Percentiles rank a stretch among this genome's conserved stretches.
Conservation (phyloP, 1,139 yeast species). For the Saccharomyces hybrid region DNA sequence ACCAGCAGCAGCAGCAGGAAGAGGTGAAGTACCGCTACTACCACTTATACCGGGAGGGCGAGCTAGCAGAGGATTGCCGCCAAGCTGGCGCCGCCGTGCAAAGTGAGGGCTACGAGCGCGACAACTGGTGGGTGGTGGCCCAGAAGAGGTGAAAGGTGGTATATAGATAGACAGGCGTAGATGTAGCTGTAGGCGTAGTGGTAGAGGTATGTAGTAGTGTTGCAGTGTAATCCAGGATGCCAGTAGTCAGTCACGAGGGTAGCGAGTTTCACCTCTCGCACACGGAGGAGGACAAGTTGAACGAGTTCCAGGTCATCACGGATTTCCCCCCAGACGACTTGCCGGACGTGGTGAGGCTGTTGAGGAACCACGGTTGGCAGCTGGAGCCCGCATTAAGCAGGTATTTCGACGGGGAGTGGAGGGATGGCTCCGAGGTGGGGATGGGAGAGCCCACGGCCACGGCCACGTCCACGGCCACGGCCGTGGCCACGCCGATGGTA, state of each 20-base stretch:
- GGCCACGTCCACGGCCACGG: slow-evolving; percentile 18
- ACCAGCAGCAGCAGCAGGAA: slow-evolving; percentile 6
- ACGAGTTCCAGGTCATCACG: slow-evolving; percentile 35
- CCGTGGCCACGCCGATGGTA: slow-evolving; percentile 15
- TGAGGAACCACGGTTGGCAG: slow-evolving; percentile 36
- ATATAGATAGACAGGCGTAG: not conserved
- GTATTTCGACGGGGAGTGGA: slow-evolving; percentile 36
- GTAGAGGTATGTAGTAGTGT: not conserved
- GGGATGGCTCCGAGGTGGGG: slow-evolving; percentile 19
- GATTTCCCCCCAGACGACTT: slow-evolving; percentile 34
- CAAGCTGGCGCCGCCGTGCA: slow-evolving; percentile 62
- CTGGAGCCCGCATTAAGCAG: slow-evolving; percentile 35
- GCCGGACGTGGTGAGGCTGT: slow-evolving; percentile 30
- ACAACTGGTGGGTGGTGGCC: slow-evolving; percentile 87
- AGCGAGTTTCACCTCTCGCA: slow-evolving; percentile 31
- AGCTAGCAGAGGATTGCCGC: slow-evolving; percentile 61
- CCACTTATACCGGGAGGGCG: slow-evolving; percentile 80
- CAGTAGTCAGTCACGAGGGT: slow-evolving; percentile 18
- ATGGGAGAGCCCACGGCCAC: slow-evolving; percentile 16
- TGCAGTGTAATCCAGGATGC: slow-evolving; percentile 16
- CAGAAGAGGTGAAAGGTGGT: slow-evolving; percentile 21
- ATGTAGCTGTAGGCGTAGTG: not conserved
- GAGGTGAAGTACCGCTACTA: slow-evolving; percentile 73
- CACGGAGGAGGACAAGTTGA: slow-evolving; percentile 35
- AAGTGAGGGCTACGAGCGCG: slow-evolving; percentile 78